phyloP scores from a whole-genome alignment of 768 basidiomycete genomes.

The Collybiopsis confluens region DNA sequence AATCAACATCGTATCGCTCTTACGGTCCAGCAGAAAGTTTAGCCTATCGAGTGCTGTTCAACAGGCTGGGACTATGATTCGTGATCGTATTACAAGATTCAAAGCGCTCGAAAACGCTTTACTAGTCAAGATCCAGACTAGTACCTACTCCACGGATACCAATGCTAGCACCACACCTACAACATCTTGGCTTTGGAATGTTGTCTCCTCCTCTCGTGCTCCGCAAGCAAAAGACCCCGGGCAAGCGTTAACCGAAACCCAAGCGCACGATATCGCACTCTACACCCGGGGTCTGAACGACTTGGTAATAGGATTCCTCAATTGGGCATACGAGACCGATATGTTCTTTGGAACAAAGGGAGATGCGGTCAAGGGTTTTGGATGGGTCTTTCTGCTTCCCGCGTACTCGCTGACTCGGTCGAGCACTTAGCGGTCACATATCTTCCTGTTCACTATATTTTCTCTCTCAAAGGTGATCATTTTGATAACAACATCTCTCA shows the following conservation, averaged over 20 bases:
- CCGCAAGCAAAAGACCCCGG: background rate
- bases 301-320: constrained; percentile 52
- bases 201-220: background rate
- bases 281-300: constrained; percentile 53
- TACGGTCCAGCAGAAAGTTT: constrained; percentile 39
- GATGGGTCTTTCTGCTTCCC: constrained; percentile 51
- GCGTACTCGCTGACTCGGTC: background rate
- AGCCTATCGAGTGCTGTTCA: constrained; percentile 44
- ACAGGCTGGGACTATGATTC: background rate
- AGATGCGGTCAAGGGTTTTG: constrained; percentile 53
- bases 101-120: background rate
- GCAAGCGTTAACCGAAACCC: background rate
- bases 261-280: background rate
- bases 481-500: too few relatives aligned
- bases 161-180: background rate
- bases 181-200: background rate
- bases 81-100: background rate
- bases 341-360: constrained; percentile 56
- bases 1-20: constrained; percentile 46
- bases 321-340: constrained; percentile 64
- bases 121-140: background rate
- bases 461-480: too few relatives aligned
- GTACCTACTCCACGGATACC: background rate
- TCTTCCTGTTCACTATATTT: background rate
- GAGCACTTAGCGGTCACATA: background rate